phyloP scores from a whole-genome alignment of 2,329 filamentous ascomycete species.

The Aphanocladium album region DNA sequence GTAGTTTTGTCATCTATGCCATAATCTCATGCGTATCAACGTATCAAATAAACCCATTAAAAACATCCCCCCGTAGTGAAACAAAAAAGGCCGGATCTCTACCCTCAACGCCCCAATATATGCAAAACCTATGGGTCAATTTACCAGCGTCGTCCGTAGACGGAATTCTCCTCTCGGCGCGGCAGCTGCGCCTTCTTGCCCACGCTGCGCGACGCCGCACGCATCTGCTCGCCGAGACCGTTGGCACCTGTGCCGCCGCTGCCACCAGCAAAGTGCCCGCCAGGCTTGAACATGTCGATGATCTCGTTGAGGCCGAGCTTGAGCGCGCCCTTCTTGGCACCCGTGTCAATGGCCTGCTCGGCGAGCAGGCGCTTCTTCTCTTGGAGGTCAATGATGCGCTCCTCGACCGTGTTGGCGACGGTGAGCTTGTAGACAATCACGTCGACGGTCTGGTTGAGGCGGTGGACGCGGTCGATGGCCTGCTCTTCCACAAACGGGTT shows the following conservation, averaged over 20 bases:
- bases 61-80: not conserved
- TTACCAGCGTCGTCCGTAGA: conserved; percentile 40
- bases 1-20: not conserved
- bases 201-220: conserved; percentile 21
- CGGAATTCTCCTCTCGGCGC: conserved; percentile 31
- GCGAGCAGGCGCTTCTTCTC: conserved; percentile 89
- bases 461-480: conserved; percentile 95
- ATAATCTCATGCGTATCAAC: not conserved
- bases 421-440: conserved; percentile 95
- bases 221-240: conserved; percentile 17
- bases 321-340: conserved; percentile 64
- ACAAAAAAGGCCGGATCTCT: not conserved
- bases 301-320: conserved; percentile 94
- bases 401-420: conserved; percentile 81
- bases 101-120: not conserved
- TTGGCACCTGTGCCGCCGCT: conserved; percentile 27
- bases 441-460: conserved; percentile 93
- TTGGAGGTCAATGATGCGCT: conserved; percentile 89
- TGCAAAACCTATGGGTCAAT: not conserved
- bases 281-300: conserved; percentile 77
- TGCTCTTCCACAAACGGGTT: conserved; percentile 99
- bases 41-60: not conserved
- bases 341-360: conserved; percentile 83
- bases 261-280: conserved; percentile 40
- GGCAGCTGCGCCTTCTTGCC: conserved; percentile 22